Evolutionary conservation across 371 early-diverging fungal genomes (phyloP).

Genomic region (Pancytospora philotis): DNA sequence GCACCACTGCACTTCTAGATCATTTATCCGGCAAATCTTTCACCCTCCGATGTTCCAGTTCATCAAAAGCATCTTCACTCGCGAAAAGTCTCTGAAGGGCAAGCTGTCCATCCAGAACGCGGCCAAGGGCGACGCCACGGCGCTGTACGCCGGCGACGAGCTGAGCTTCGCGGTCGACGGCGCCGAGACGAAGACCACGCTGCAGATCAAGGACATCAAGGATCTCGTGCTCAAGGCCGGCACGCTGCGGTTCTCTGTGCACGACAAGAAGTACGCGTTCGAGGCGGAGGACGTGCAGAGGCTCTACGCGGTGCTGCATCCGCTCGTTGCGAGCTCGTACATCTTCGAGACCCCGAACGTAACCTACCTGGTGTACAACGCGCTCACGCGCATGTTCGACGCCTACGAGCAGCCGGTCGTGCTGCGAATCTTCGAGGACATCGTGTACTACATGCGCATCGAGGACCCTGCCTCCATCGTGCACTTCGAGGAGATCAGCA

Average conservation of each 20-base stretch:
- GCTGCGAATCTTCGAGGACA: neutral
- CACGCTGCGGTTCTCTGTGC: neutral
- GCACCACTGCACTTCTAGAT: no score
- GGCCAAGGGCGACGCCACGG: neutral
- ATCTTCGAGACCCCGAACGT: neutral
- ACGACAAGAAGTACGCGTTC: neutral
- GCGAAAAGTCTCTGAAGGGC: neutral
- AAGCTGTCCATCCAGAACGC: neutral
- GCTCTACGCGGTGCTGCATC: neutral
- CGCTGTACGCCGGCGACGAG: neutral
- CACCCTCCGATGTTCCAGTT: neutral
- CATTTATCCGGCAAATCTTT: no score
- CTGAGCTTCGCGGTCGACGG: neutral
- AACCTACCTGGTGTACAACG: neutral
- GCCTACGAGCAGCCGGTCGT: neutral
- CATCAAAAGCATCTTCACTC: neutral
- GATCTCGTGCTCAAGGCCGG: neutral
- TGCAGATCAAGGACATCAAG: neutral
- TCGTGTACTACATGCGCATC: slow-evolving; percentile 35
- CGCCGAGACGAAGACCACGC: no score
- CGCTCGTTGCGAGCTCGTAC: neutral
- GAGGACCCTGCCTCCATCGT: slow-evolving; percentile 50
- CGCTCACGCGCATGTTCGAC: neutral
- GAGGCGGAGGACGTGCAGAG: neutral
- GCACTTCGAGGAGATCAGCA: slow-evolving; percentile 52